phyloP scores from a whole-genome alignment of 345 rosid genomes.

The Euphorbia pulcherrima region DNA sequence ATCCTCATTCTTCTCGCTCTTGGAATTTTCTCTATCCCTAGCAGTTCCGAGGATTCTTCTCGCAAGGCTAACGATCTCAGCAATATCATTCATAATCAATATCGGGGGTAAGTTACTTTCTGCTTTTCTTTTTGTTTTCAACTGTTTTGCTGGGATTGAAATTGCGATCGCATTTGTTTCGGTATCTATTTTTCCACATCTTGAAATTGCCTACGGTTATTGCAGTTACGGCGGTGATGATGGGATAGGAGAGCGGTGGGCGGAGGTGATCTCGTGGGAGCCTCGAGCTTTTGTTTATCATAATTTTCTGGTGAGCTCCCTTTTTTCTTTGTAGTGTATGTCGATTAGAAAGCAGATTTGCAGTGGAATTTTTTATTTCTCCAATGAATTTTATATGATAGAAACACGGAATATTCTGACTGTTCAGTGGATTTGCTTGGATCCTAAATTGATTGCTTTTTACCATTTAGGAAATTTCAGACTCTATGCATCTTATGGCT shows the following conservation, averaged over 20 bases:
- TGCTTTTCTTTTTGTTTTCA: background rate
- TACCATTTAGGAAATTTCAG: background rate
- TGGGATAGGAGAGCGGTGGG: slow-evolving; percentile 61
- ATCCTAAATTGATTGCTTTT: background rate
- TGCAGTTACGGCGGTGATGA: slow-evolving; percentile 44
- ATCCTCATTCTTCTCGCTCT: slow-evolving; percentile 65
- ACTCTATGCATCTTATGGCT: background rate
- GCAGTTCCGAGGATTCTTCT: slow-evolving; percentile 38
- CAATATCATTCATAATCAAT: slow-evolving; percentile 49
- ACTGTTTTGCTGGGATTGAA: slow-evolving; percentile 3
- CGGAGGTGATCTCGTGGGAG: slow-evolving; percentile 89
- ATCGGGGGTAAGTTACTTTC: slow-evolving; percentile 30
- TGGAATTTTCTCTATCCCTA: slow-evolving; percentile 69
- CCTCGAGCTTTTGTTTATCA: slow-evolving; percentile 84
- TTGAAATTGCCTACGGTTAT: background rate
- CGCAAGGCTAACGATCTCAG: slow-evolving; percentile 68
- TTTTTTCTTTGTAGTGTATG: background rate
- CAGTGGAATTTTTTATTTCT: background rate
- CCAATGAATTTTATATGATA: background rate
- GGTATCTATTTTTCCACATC: background rate
- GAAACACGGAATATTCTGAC: background rate
- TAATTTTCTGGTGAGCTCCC: slow-evolving; percentile 71
- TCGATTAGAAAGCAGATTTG: background rate
- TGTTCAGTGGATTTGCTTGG: background rate
- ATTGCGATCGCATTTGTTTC: slow-evolving; percentile 10